These are phyloP conservation scores for Barnettozyma pratensis DNA, from an alignment of 805 yeast species.

Conservation along the genomic window DNA sequence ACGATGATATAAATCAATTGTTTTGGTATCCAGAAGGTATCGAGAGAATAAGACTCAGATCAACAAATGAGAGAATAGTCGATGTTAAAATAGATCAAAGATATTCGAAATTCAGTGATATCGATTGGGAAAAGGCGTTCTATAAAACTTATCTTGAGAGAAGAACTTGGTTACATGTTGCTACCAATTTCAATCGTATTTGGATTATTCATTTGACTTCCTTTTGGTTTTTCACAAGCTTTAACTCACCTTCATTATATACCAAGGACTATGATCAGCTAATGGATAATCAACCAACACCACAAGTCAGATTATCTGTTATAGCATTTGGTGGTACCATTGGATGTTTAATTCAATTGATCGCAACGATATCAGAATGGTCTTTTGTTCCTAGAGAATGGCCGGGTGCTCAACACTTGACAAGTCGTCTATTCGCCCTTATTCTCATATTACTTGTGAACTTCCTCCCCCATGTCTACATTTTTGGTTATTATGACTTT, in stretches of 20 bases:
- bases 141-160: constrained; percentile 70
- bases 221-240: constrained; percentile 75
- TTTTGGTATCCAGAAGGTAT: constrained; percentile 82
- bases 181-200: constrained; percentile 70
- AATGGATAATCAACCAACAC: constrained; percentile 55
- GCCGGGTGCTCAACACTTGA: constrained; percentile 64
- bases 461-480: constrained; percentile 47
- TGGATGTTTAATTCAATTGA: constrained; percentile 51
- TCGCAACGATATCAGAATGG: constrained; percentile 55
- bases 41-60: constrained; percentile 44
- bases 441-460: constrained; percentile 40
- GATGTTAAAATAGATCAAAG: constrained; percentile 49
- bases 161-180: constrained; percentile 72
- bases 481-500: constrained; percentile 39
- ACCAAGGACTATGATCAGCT: constrained; percentile 50
- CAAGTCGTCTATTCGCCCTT: constrained; percentile 41
- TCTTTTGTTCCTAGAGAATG: constrained; percentile 64
- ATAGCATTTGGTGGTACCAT: constrained; percentile 67
- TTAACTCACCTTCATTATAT: constrained; percentile 67
- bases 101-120: constrained; percentile 44
- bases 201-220: constrained; percentile 73
- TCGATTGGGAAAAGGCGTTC: constrained; percentile 64
- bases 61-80: constrained; percentile 40
- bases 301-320: constrained; percentile 48
- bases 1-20: constrained; percentile 83